Percentiles rank a stretch among this genome's conserved stretches.
Evolutionary conservation across 2,329 filamentous ascomycete genomes (phyloP).

Genomic region (Domatiomyces catenatus): DNA sequence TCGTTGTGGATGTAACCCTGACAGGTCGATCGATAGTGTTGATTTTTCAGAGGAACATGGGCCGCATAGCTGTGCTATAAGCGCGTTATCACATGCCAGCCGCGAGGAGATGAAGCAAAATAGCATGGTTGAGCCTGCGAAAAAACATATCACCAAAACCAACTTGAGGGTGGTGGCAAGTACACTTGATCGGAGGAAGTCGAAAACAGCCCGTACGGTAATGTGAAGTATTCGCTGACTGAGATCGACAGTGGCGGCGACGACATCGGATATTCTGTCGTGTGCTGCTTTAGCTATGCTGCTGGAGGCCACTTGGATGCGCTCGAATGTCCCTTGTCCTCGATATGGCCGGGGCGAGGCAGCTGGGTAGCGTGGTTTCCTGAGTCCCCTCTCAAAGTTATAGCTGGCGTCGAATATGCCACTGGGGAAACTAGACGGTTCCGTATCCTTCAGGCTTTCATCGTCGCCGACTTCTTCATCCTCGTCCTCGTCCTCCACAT

Average conservation of each 20-base stretch:
- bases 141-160: slow-evolving; percentile 5
- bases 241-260: slow-evolving; percentile 5
- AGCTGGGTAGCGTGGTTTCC: slow-evolving; percentile 7
- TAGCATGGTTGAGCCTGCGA: slow-evolving; percentile 4
- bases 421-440: slow-evolving; percentile 16
- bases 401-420: slow-evolving; percentile 17
- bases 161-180: slow-evolving; percentile 5
- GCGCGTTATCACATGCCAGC: slow-evolving; percentile 11
- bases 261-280: slow-evolving; percentile 1
- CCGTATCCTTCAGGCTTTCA: slow-evolving; percentile 9
- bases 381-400: slow-evolving; percentile 16
- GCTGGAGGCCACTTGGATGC: not conserved
- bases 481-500: not conserved
- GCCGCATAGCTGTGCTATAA: slow-evolving; percentile 10
- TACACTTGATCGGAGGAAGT: slow-evolving; percentile 10
- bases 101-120: slow-evolving; percentile 12
- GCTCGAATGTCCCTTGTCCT: not conserved
- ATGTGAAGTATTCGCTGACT: slow-evolving; percentile 2
- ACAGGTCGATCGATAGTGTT: slow-evolving; percentile 7
- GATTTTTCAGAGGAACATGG: slow-evolving; percentile 5
- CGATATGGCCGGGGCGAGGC: not conserved
- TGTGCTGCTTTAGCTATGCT: not conserved
- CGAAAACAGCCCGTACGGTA: slow-evolving; percentile 5
- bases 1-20: slow-evolving; percentile 2
- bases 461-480: slow-evolving; percentile 2